Evolutionary conservation across 306 rosid species (phyloP).

Genomic region (Malus asiatica): DNA sequence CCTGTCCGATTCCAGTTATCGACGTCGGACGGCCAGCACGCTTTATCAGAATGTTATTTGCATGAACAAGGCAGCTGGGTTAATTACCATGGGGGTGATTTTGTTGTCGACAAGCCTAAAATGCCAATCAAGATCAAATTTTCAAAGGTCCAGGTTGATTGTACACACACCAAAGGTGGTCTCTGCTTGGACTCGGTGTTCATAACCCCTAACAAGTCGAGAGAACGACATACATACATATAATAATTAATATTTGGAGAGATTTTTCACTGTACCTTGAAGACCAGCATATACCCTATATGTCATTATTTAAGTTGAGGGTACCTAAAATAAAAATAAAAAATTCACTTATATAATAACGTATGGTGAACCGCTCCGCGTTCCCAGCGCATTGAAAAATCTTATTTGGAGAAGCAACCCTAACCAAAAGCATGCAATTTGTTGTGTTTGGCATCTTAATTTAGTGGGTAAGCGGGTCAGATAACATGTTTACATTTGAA

Average conservation of each 20-base stretch:
- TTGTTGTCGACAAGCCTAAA: constrained; percentile 19
- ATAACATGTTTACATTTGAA: not conserved
- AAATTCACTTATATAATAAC: too few relatives aligned
- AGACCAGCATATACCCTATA: too few relatives aligned
- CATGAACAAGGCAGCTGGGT: constrained; percentile 47
- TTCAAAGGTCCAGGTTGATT: constrained; percentile 83
- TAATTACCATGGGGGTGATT: constrained; percentile 60
- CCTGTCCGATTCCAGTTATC: constrained; percentile 68
- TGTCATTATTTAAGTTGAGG: too few relatives aligned
- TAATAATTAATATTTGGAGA: too few relatives aligned
- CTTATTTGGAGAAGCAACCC: not conserved
- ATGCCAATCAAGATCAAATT: constrained; percentile 39
- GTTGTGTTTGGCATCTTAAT: not conserved
- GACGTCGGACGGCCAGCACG: constrained; percentile 54
- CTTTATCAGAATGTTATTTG: constrained; percentile 40
- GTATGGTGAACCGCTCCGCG: too few relatives aligned
- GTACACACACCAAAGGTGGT: constrained; percentile 92
- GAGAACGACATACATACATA: not conserved
- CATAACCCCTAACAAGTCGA: constrained; percentile 37
- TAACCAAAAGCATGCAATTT: not conserved
- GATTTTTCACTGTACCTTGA: too few relatives aligned
- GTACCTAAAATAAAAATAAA: too few relatives aligned
- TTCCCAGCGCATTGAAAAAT: too few relatives aligned
- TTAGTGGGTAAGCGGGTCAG: not conserved
- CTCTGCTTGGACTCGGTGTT: constrained; percentile 62